phyloP scores from a whole-genome alignment of 257 asterid genomes.

The Scutellaria minor region DNA sequence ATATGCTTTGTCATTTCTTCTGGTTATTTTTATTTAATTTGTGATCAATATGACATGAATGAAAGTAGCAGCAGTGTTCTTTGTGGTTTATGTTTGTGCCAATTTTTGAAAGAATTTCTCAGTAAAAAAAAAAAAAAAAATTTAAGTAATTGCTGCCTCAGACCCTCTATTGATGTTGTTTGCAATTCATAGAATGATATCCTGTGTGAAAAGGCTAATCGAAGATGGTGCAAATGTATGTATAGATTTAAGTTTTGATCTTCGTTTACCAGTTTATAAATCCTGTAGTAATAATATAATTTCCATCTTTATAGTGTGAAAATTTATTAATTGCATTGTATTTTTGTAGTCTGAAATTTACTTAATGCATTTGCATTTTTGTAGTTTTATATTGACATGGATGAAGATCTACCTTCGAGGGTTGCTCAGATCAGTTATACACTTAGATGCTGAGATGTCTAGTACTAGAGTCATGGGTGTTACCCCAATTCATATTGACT shows the following conservation, averaged over 20 bases:
- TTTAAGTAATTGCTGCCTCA: neutral
- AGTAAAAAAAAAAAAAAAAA: neutral
- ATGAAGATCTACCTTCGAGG: too few relatives aligned
- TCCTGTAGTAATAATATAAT: too few relatives aligned
- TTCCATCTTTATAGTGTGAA: too few relatives aligned
- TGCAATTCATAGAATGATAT: slow-evolving; percentile 90
- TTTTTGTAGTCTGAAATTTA: too few relatives aligned
- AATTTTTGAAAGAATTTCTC: neutral
- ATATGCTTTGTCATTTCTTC: neutral
- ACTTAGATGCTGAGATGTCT: too few relatives aligned
- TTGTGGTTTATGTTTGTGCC: neutral
- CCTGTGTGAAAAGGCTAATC: slow-evolving; percentile 75
- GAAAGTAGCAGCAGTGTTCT: neutral
- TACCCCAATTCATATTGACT: too few relatives aligned
- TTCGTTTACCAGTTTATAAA: neutral
- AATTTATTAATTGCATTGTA: too few relatives aligned
- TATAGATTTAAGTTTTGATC: neutral
- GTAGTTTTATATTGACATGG: too few relatives aligned
- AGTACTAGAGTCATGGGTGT: too few relatives aligned
- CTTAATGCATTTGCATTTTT: too few relatives aligned
- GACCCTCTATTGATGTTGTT: slow-evolving; percentile 89
- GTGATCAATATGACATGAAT: too few relatives aligned
- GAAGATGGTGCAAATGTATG: slow-evolving; percentile 94
- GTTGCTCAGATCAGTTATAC: too few relatives aligned
- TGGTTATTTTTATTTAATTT: neutral